Base-by-base conservation (phyloP, 345 rosid genomes). In the Rhizophora apiculata region DNA sequence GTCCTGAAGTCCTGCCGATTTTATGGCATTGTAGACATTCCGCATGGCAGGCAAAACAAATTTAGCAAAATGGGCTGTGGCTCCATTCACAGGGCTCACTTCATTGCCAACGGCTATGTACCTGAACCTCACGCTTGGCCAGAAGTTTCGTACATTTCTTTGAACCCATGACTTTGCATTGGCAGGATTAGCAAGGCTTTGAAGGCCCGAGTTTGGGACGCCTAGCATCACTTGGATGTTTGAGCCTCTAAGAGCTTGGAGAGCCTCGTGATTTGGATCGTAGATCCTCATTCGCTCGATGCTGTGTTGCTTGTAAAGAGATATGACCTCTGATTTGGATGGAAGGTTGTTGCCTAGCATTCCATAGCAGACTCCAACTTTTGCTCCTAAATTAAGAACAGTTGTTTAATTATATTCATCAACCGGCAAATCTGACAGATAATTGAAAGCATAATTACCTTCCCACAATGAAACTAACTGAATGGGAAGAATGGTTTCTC, bases 331-430 rank as follows among this genome's bases (percentile, higher is more conserved):
- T 7, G 54, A 2, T 11, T 74, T 29, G 0, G 80, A 27, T 32
- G 87, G 87, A 15, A 83, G 83, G 81, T 83, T 83, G 79, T 79
- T 83, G 2, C 87, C 87, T 11, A 78, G 54, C 83, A 81, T 83
- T 39, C 87, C 87, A 29, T 83, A 83, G 60, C 83, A 81, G 21
- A 81, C 82, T 15, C 87, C 87, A 18, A 78, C 24, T 70, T 78
- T 68, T 4, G 83, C 87, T 21, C 53, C 83, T 83, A 59, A 61
- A 5, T 11, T 27, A 6, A 15, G 24, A 18, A 30, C 20, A 6
- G 15, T 5, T 43, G 49, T 13, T 43, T 15, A 13, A 13, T 43
- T 43, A 43, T 0, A 43, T 43, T 11, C 49, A 43, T 43, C 19
- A 43, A 11, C 13, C 1, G 18, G 48, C 5, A 43, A 43, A 15